Base-by-base conservation (phyloP, 164 flowering plant species). In the Euptelea pleiosperma region DNA sequence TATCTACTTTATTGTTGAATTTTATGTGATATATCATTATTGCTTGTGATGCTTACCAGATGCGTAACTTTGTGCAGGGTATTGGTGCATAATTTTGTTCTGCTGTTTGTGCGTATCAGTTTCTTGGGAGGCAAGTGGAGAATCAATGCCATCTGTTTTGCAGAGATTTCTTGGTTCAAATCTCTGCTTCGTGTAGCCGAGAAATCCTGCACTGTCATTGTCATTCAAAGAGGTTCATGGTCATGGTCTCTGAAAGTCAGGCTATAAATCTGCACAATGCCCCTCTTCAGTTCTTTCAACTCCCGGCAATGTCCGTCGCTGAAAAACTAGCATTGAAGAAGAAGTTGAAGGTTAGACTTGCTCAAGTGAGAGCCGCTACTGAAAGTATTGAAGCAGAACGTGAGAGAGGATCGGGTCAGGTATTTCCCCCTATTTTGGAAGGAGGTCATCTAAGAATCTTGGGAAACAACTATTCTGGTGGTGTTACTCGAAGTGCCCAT, bases 281-380 rank as follows among this genome's bases (percentile, higher is more conserved):
- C 16, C 55, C 63, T 21, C 9, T 48, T 30, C 30, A 48, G 8
- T 22, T 25, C 8, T 60, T 60, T 48, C 28, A 46, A 12, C 63
- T 60, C 6, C 21, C 63, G 15, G 10, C 33, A 8, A 49, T 60
- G 55, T 28, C 47, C 18, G 46, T 21, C 25, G 44, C 54, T 48
- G 63, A 60, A 34, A 47, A 48, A 34, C 25, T 60, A 16, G 31
- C 46, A 8, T n/a, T 60, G 37, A 60, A 48, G 44, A 46, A 60
- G 35, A 60, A 60, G 15, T 35, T 60, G 55, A 25, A 33, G 45
- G 25, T 6, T 12, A 52, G 36, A 26, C 55, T 60, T 34, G 53
- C 55, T 30, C 29, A 36, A 24, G 42, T 54, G 25, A 31, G 57
- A 35, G 4, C 43, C n/a, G 42, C n/a, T n/a, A 26, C 35, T 4